Conservation (phyloP, 192 early-diverging fungal genomes). For the Chytriomyces confervae region DNA sequence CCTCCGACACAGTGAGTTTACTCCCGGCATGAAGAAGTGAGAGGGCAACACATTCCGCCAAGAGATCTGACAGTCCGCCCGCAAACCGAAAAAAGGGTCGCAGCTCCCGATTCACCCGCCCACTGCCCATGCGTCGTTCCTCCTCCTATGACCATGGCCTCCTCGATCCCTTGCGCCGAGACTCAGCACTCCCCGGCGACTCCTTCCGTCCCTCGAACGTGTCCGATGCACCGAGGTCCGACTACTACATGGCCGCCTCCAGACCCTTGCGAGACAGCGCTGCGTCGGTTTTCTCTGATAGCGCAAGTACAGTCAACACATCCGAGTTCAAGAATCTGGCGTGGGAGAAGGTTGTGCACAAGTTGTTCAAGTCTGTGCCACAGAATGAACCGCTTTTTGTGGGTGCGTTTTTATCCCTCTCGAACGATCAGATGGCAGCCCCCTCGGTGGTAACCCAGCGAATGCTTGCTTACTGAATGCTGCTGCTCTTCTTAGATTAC, state of each 20-base stretch:
- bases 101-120: too few species aligned
- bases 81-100: too few species aligned
- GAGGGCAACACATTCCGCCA: too few species aligned
- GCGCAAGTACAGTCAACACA: not conserved
- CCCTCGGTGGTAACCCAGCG: too few species aligned
- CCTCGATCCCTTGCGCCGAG: not conserved
- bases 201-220: not conserved
- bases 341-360: constrained; percentile 31
- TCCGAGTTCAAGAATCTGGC: constrained; percentile 12
- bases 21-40: too few species aligned
- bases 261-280: not conserved
- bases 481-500: constrained; percentile 13
- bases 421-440: too few species aligned
- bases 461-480: not conserved
- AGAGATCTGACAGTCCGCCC: too few species aligned
- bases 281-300: not conserved
- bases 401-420: not conserved
- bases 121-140: not conserved
- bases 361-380: constrained; percentile 31
- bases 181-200: not conserved
- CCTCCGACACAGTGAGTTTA: too few species aligned
- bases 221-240: not conserved
- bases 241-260: not conserved
- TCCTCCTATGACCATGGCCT: not conserved
- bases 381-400: constrained; percentile 28